Evolutionary conservation across 192 early-diverging fungal species (phyloP), one percentile per base, ranked within the genome.

Genomic region (Coemansia sp.): DNA sequence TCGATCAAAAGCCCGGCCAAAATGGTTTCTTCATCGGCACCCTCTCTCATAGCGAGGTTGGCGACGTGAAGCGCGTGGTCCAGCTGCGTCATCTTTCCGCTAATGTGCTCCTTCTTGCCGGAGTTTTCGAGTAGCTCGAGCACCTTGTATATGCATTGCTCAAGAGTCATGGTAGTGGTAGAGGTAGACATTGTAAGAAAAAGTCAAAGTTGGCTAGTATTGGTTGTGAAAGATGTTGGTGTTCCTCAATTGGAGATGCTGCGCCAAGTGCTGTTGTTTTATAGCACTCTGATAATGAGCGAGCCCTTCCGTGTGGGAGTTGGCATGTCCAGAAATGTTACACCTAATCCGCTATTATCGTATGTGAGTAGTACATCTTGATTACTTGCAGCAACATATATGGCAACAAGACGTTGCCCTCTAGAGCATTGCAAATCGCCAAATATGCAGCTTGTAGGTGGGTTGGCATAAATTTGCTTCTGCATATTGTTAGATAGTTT

Each of bases 31-130:
- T 86, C 74, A 61, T 86, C 86, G 11, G 85, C 78, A 13, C 66
- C 68, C 11, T 69, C 76, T 34, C 83, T 71, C 38, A 65, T 64
- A 40, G 87, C 88, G 27, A 44, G 64, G 15, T 73, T 65, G 0
- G 86, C 87, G n/a, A 87, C 85, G 67, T 87, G 88, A 40, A 89
- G 70, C 16, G 78, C 81, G 44, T 89, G 88, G 7, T 85, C 85
- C 18, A 87, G 74, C 65, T 87, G 85, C 11, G 88, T 80, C 41
- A 87, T 81, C 16, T 75, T 64, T 67, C 87, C 87, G 36, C 83
- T 85, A 44, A 87, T 87, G 66, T 87, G 85, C 9, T 78, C 85
- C 55, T 80, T 70, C 70, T 79, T 81, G 57, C 78, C 85, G 39
- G 84, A 83, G 31, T 79, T 77, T 12, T 80, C 70, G 13, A 87